A percentile compares a stretch with the other conserved stretches of the same genome.
phyloP scores from a whole-genome alignment of 2,329 filamentous ascomycete genomes.

The Exophiala spinifera region DNA sequence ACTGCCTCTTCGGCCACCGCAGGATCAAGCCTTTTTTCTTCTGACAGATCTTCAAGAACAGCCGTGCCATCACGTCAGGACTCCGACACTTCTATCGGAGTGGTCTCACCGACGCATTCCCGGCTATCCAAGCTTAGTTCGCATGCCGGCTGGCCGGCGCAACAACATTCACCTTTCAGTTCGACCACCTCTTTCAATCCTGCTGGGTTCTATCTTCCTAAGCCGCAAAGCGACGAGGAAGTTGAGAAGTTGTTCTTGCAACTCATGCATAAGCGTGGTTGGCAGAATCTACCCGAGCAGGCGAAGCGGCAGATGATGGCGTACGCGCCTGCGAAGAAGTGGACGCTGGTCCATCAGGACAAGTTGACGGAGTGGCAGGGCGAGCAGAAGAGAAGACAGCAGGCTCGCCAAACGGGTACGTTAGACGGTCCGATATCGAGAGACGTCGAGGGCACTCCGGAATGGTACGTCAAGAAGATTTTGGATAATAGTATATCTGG shows the following conservation, averaged over 20 bases:
- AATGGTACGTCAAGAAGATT: constrained; percentile 96
- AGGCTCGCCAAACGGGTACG: constrained; percentile 67
- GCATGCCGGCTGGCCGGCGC: constrained; percentile 42
- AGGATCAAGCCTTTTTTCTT: constrained; percentile 55
- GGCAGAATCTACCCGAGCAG: constrained; percentile 94
- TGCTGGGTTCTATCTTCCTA: constrained; percentile 61
- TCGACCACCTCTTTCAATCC: constrained; percentile 51
- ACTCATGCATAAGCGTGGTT: constrained; percentile 95
- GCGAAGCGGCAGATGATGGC: constrained; percentile 93
- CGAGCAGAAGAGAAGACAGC: constrained; percentile 81
- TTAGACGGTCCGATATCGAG: constrained; percentile 61
- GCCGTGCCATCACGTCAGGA: constrained; percentile 31
- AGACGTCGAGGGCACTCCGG: constrained; percentile 92
- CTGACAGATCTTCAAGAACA: constrained; percentile 50
- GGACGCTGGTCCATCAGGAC: constrained; percentile 95
- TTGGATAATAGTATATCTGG: constrained; percentile 92
- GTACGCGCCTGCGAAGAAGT: constrained; percentile 92
- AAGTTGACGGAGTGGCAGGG: constrained; percentile 89
- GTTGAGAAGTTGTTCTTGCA: constrained; percentile 90
- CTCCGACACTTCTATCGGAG: constrained; percentile 31
- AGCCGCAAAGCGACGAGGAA: constrained; percentile 74
- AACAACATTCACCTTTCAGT: constrained; percentile 46
- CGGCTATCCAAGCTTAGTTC: constrained; percentile 40
- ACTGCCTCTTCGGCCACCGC: constrained; percentile 58
- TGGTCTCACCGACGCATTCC: constrained; percentile 37